These are phyloP conservation scores for Akanthomyces lecanii DNA, from an alignment of 2,329 filamentous ascomycete species.

Conservation along the genomic window DNA sequence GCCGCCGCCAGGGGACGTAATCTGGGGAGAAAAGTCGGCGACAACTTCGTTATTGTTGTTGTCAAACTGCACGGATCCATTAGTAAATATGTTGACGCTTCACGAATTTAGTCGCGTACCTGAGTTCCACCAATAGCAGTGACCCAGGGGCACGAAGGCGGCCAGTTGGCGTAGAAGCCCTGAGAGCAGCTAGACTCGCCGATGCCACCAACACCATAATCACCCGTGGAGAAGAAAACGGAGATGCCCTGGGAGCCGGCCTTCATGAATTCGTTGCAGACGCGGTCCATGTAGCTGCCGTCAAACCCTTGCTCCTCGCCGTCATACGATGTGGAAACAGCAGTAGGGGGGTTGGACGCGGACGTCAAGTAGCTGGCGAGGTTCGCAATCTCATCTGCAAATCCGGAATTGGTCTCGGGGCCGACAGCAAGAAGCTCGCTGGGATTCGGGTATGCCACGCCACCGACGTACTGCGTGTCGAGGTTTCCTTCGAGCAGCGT, in stretches of 20 bases:
- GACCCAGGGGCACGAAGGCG: slow-evolving; percentile 41
- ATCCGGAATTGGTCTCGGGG: slow-evolving; percentile 4
- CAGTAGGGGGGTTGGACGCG: slow-evolving; percentile 22
- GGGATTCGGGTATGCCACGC: slow-evolving; percentile 17
- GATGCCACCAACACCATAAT: slow-evolving; percentile 23
- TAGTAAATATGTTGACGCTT: too few relatives aligned
- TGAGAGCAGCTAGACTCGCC: slow-evolving; percentile 20
- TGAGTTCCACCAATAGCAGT: slow-evolving; percentile 49
- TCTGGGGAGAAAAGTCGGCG: slow-evolving; percentile 3
- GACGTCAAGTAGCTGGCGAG: slow-evolving; percentile 18
- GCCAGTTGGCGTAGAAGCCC: slow-evolving; percentile 35
- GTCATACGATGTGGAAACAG: slow-evolving; percentile 50
- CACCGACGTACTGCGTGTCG: slow-evolving; percentile 18
- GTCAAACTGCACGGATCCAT: background rate
- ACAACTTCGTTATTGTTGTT: slow-evolving; percentile 2
- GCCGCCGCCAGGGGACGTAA: slow-evolving; percentile 11
- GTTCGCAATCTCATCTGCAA: slow-evolving; percentile 12
- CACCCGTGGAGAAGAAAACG: slow-evolving; percentile 41
- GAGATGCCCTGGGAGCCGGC: slow-evolving; percentile 47
- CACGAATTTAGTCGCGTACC: background rate
- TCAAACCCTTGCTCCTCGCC: slow-evolving; percentile 44
- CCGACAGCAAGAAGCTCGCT: slow-evolving; percentile 15
- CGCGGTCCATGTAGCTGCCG: slow-evolving; percentile 30
- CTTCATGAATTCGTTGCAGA: slow-evolving; percentile 55
- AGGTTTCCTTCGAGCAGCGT: slow-evolving; percentile 19